These are phyloP conservation scores for Corallochytrium limacisporum DNA, from an alignment of 78 protist genomes.

Conservation along the genomic window DNA sequence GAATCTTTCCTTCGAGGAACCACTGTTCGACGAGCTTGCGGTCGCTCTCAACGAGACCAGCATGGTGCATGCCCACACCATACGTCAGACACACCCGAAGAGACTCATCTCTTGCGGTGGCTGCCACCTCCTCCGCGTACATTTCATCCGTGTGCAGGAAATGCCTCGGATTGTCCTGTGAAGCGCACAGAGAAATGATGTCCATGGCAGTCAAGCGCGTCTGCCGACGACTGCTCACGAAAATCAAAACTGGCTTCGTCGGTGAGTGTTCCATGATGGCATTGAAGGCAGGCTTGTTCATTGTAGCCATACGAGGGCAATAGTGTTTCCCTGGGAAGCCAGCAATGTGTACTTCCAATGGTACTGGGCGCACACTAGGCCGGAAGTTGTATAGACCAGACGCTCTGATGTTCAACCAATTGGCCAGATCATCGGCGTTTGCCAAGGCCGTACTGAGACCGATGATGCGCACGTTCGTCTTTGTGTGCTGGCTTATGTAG, in stretches of 20 bases:
- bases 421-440: constrained; percentile 91
- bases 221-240: constrained; percentile 96
- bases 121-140: no score
- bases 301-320: constrained; percentile 99
- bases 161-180: constrained; percentile 53
- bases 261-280: constrained; percentile 67
- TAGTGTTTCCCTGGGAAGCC: constrained; percentile 94
- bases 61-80: constrained; percentile 99
- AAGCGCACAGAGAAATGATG: constrained; percentile 50
- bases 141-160: constrained; percentile 33
- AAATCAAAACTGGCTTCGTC: constrained; percentile 73
- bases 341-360: constrained; percentile 55
- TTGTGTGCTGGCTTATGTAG: constrained; percentile 60
- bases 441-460: constrained; percentile 97
- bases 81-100: constrained; percentile 65
- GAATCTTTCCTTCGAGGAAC: constrained; percentile 47
- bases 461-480: constrained; percentile 63
- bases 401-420: constrained; percentile 82
- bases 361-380: constrained; percentile 94
- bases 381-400: constrained; percentile 87
- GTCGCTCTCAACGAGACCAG: constrained; percentile 84
- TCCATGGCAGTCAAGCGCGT: constrained; percentile 96
- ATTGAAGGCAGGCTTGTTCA: constrained; percentile 95
- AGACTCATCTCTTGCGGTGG: no score
- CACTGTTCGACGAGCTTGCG: constrained; percentile 49